Conservation (phyloP, 2,329 filamentous ascomycete genomes). For the Penicillium olsonii region DNA sequence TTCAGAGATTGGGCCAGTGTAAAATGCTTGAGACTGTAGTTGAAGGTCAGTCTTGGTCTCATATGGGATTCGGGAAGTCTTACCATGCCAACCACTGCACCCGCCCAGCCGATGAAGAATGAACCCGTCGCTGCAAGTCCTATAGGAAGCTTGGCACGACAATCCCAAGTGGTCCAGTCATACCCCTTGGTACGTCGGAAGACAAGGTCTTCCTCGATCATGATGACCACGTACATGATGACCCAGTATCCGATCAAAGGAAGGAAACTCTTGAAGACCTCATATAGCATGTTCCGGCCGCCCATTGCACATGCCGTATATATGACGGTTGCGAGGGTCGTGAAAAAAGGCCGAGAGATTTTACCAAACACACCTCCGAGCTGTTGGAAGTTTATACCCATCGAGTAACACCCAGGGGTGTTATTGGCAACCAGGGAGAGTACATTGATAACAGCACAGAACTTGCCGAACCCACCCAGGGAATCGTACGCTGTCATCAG, state of each 20-base stretch:
- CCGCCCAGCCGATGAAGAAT: constrained; percentile 43
- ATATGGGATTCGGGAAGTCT: not conserved
- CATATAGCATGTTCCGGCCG: constrained; percentile 46
- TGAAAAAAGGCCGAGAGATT: constrained; percentile 47
- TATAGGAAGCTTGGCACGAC: constrained; percentile 39
- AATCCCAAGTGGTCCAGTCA: constrained; percentile 47
- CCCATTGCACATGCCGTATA: constrained; percentile 48
- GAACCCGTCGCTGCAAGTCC: constrained; percentile 43
- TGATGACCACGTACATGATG: constrained; percentile 45
- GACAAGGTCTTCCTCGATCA: constrained; percentile 45
- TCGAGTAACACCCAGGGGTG: constrained; percentile 48
- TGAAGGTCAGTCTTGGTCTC: not conserved
- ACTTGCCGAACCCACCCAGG: constrained; percentile 45
- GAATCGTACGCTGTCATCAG: constrained; percentile 41
- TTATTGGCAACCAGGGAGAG: constrained; percentile 48
- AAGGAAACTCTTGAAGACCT: constrained; percentile 49
- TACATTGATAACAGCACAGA: constrained; percentile 47
- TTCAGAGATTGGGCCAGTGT: constrained; percentile 39
- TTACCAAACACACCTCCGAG: constrained; percentile 39
- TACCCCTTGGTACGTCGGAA: constrained; percentile 42
- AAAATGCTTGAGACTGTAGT: constrained; percentile 40
- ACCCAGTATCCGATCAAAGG: constrained; percentile 52
- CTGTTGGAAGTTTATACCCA: constrained; percentile 48
- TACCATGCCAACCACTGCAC: constrained; percentile 45
- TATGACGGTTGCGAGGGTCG: constrained; percentile 42